A percentile compares a stretch with the other conserved stretches of the same genome.
phyloP scores from a whole-genome alignment of 495 filamentous ascomycete species.

The Elasticomyces elasticus region DNA sequence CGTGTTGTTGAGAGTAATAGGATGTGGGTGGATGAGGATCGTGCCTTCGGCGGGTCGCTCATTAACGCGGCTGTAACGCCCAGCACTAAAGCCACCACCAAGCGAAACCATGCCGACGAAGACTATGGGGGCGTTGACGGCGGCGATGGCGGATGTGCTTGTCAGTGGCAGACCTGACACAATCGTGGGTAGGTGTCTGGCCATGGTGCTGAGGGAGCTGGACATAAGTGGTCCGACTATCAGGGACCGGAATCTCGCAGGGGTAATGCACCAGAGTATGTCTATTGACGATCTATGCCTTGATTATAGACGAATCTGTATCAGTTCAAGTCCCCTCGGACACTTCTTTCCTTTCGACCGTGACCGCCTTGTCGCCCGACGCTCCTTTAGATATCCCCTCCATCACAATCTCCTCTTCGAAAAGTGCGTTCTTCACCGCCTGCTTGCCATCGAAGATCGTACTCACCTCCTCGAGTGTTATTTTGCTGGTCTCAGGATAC shows the following conservation, averaged over 20 bases:
- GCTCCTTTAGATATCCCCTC: not conserved
- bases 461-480: slow-evolving; percentile 13
- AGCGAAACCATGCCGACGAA: not conserved
- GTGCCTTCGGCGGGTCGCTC: slow-evolving; percentile 48
- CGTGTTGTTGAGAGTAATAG: slow-evolving; percentile 43
- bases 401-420: not conserved
- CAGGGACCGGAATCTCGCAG: not conserved
- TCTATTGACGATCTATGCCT: too few species aligned
- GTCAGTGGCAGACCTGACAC: slow-evolving; percentile 11
- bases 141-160: slow-evolving; percentile 7
- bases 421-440: slow-evolving; percentile 5
- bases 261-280: too few species aligned
- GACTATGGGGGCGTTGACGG: slow-evolving; percentile 10
- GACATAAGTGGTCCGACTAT: too few species aligned
- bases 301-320: too few species aligned
- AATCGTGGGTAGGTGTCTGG: too few species aligned
- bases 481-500: slow-evolving; percentile 9
- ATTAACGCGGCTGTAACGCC: slow-evolving; percentile 49
- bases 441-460: slow-evolving; percentile 15
- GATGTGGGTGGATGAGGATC: slow-evolving; percentile 48
- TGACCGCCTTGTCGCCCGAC: not conserved
- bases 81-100: slow-evolving; percentile 30
- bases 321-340: too few species aligned
- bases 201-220: too few species aligned
- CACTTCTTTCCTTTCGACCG: slow-evolving; percentile 6